A percentile compares a stretch with the other conserved stretches of the same genome.
Evolutionary conservation across 1,284 basidiomycete genomes (phyloP).

Genomic region (Pholiota adiposa): DNA sequence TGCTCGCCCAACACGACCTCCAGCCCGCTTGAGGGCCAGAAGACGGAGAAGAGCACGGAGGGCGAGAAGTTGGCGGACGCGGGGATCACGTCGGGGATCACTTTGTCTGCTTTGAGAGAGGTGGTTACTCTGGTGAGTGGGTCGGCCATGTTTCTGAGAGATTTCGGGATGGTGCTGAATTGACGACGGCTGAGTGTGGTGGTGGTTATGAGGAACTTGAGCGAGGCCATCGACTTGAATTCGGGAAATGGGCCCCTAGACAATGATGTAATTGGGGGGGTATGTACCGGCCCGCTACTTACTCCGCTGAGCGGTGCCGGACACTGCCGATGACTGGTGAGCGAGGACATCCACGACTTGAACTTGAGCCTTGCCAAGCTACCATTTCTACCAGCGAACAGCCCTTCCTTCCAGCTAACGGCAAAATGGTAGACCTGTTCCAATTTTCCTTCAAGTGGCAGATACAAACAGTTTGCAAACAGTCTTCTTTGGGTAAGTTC

Average conservation of each 20-base stretch:
- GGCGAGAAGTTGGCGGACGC: conserved; percentile 43
- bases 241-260: background rate
- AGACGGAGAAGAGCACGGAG: conserved; percentile 55
- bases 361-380: no score
- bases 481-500: no score
- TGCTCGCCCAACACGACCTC: conserved; percentile 56
- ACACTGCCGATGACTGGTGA: no score
- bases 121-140: conserved; percentile 31
- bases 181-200: background rate
- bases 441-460: no score
- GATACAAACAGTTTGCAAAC: no score
- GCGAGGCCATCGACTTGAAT: background rate
- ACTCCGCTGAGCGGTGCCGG: background rate
- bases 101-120: conserved; percentile 44
- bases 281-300: background rate
- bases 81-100: conserved; percentile 64
- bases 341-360: no score
- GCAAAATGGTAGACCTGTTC: no score
- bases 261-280: conserved; percentile 1
- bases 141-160: conserved; percentile 16
- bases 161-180: background rate
- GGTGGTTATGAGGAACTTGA: background rate
- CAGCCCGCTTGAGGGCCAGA: conserved; percentile 52
- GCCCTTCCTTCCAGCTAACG: no score
- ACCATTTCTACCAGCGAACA: no score